Percentiles rank a stretch among this genome's conserved stretches.
These are phyloP conservation scores for Termitomyces sp. DNA, from an alignment of 768 basidiomycete species.

Conservation along the genomic window DNA sequence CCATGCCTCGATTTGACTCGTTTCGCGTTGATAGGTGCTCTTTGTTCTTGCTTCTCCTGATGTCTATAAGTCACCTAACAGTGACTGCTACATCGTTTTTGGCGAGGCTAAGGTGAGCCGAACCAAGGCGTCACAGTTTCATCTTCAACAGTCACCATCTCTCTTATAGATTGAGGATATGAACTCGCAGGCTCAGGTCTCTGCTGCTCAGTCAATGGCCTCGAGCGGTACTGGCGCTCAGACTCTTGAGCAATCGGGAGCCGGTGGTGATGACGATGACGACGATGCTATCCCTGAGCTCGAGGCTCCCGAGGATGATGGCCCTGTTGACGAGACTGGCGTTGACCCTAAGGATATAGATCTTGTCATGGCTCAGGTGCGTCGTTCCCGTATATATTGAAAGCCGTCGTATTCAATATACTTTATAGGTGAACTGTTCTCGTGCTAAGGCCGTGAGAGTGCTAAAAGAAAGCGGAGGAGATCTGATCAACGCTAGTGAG, in stretches of 20 bases:
- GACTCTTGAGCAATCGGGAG: conserved; percentile 49
- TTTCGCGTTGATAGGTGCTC: conserved; percentile 53
- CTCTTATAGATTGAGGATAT: conserved; percentile 76
- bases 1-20: background rate
- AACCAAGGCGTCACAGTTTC: background rate
- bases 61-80: conserved; percentile 96
- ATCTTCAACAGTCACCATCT: background rate
- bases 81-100: conserved; percentile 98
- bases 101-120: conserved; percentile 87
- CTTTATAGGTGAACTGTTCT: conserved; percentile 76
- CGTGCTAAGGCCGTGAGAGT: conserved; percentile 90
- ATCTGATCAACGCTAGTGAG: conserved; percentile 96
- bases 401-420: background rate
- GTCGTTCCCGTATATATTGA: background rate
- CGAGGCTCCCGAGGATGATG: conserved; percentile 80
- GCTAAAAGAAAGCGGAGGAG: conserved; percentile 88
- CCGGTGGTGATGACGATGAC: conserved; percentile 58
- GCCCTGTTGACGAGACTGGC: conserved; percentile 79
- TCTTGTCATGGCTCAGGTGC: conserved; percentile 72
- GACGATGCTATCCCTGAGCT: conserved; percentile 86
- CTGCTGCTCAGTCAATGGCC: conserved; percentile 77
- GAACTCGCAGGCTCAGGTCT: conserved; percentile 75
- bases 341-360: conserved; percentile 95
- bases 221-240: conserved; percentile 44
- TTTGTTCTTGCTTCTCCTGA: conserved; percentile 93